phyloP scores from a whole-genome alignment of 306 rosid genomes.

The Malus sieversii region DNA sequence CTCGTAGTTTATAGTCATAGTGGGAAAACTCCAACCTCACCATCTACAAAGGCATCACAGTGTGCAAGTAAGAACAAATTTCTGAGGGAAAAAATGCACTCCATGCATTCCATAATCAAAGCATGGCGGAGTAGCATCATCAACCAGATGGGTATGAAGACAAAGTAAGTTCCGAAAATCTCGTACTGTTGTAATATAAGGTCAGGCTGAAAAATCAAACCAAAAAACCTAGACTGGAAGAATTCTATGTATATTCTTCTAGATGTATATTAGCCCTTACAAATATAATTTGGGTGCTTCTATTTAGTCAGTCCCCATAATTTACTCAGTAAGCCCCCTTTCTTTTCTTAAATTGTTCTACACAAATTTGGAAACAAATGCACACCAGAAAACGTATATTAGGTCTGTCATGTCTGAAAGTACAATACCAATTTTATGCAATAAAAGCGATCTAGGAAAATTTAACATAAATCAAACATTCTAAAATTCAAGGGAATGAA shows the following conservation, averaged over 20 bases:
- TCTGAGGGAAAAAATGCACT: background rate
- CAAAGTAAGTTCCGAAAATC: background rate
- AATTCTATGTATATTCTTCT: background rate
- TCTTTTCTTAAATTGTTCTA: background rate
- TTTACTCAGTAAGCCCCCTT: background rate
- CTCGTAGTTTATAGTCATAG: constrained; percentile 65
- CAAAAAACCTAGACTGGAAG: background rate
- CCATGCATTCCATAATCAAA: background rate
- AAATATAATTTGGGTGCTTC: background rate
- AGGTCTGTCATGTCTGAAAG: background rate
- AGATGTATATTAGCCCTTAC: background rate
- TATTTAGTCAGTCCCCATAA: background rate
- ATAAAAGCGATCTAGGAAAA: background rate
- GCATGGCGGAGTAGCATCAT: background rate
- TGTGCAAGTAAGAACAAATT: constrained; percentile 12
- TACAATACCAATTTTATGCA: background rate
- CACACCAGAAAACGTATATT: background rate
- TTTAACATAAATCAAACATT: background rate
- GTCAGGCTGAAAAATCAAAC: background rate
- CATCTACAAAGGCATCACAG: constrained; percentile 42
- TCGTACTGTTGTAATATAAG: background rate
- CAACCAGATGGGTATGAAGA: background rate
- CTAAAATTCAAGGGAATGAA: background rate
- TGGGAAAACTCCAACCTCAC: constrained; percentile 71
- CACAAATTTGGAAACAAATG: background rate